These are phyloP conservation scores for Fraxinus greggii DNA, from an alignment of 305 asterid genomes.

Conservation along the genomic window DNA sequence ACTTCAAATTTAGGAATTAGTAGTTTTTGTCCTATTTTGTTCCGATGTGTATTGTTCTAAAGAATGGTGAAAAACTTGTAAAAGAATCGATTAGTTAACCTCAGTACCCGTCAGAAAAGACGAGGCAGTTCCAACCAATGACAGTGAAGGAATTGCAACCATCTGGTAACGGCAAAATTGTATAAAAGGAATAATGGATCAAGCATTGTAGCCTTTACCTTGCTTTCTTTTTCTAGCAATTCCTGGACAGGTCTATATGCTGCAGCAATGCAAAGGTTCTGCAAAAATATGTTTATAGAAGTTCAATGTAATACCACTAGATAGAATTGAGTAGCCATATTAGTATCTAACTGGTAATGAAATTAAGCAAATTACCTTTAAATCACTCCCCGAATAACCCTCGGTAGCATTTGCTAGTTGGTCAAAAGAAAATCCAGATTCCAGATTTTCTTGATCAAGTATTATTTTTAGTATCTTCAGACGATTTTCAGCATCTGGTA, in stretches of 20 bases:
- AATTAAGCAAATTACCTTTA: slow-evolving; percentile 61
- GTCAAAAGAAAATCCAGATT: slow-evolving; percentile 59
- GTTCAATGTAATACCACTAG: background rate
- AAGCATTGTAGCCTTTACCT: slow-evolving; percentile 38
- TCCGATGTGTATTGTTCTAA: background rate
- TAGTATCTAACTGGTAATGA: slow-evolving; percentile 17
- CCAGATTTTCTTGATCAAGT: slow-evolving; percentile 76
- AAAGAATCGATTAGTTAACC: background rate
- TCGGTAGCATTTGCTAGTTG: slow-evolving; percentile 90
- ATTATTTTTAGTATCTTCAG: slow-evolving; percentile 78
- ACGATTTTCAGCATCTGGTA: slow-evolving; percentile 95
- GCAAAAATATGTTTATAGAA: slow-evolving; percentile 24
- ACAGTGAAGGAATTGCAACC: background rate
- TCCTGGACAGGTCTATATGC: slow-evolving; percentile 97
- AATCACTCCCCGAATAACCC: slow-evolving; percentile 98
- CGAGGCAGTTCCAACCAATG: background rate
- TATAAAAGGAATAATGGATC: slow-evolving; percentile 1
- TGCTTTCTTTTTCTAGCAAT: slow-evolving; percentile 70
- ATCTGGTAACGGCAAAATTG: background rate
- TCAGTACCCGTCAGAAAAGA: background rate
- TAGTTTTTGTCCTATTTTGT: background rate
- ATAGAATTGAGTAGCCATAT: slow-evolving; percentile 8
- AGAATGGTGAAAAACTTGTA: background rate
- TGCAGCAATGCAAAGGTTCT: slow-evolving; percentile 95
- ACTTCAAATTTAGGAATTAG: background rate